Percentiles rank a stretch among this genome's conserved stretches.
Conservation (phyloP, 805 yeast species). For the Yarrowia divulgata region DNA sequence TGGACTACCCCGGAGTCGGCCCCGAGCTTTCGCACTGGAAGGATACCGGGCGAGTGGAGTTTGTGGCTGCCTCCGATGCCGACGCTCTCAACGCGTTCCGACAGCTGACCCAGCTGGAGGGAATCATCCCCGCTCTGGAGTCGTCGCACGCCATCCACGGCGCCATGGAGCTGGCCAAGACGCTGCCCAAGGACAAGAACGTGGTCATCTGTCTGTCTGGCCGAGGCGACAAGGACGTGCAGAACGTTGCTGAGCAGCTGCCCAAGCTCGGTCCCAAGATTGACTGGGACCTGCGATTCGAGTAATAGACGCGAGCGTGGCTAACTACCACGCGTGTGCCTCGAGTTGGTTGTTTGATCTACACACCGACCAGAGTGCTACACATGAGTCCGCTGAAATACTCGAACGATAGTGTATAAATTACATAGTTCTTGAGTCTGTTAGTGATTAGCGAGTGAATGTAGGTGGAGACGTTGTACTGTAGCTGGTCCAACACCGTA, state of each 20-base stretch:
- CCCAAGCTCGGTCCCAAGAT: constrained; percentile 90
- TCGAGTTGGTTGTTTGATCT: not conserved
- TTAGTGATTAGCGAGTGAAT: not conserved
- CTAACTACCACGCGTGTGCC: constrained; percentile 29
- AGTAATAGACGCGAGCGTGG: constrained; percentile 40
- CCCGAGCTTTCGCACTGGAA: constrained; percentile 98
- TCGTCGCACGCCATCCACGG: constrained; percentile 96
- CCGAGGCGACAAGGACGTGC: constrained; percentile 99
- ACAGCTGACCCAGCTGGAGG: constrained; percentile 88
- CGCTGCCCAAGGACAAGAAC: constrained; percentile 77
- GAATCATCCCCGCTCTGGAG: constrained; percentile 98
- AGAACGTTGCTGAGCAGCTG: constrained; percentile 92
- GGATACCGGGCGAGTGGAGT: constrained; percentile 88
- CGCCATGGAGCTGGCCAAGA: constrained; percentile 86
- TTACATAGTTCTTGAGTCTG: constrained; percentile 15
- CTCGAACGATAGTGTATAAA: not conserved
- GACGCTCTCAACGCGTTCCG: constrained; percentile 92
- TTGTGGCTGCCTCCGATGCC: constrained; percentile 93
- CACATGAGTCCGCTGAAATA: constrained; percentile 36
- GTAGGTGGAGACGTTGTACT: no score
- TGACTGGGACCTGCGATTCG: constrained; percentile 94
- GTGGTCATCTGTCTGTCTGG: constrained; percentile 92
- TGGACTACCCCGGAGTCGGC: constrained; percentile 99
- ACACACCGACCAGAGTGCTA: not conserved
- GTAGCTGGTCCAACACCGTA: no score